These are phyloP conservation scores for Penicillium maclennaniae DNA, from an alignment of 495 filamentous ascomycete species.

Conservation along the genomic window DNA sequence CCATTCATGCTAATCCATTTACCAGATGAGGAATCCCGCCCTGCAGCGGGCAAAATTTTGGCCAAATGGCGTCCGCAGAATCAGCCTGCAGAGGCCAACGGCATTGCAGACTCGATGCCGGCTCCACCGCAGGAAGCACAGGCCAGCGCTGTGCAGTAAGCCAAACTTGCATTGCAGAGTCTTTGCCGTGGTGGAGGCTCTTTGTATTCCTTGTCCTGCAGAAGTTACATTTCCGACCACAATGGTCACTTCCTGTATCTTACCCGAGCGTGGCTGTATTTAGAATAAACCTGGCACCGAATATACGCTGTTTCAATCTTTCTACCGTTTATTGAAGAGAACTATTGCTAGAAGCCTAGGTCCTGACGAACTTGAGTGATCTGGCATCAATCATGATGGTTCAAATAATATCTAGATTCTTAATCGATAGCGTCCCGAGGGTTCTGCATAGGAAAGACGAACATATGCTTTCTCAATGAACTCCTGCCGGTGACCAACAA, in stretches of 20 bases:
- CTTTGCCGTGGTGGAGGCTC: background rate
- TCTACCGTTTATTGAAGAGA: background rate
- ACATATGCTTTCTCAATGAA: background rate
- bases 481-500: background rate
- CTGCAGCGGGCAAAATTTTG: constrained; percentile 41
- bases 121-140: constrained; percentile 8
- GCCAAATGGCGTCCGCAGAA: constrained; percentile 38
- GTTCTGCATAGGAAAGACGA: background rate
- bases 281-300: background rate
- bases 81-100: constrained; percentile 15
- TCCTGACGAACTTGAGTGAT: no score
- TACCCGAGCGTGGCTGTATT: background rate
- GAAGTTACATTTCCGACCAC: background rate
- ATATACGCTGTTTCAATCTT: background rate
- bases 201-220: background rate
- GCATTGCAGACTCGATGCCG: background rate
- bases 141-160: constrained; percentile 2
- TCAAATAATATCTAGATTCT: background rate
- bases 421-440: background rate
- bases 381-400: background rate
- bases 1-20: background rate
- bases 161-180: background rate
- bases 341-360: background rate
- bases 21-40: constrained; percentile 45
- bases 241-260: background rate